Evolutionary conservation across 208 protist genomes (phyloP).

Genomic region (Trypanosomatidae sp.): DNA sequence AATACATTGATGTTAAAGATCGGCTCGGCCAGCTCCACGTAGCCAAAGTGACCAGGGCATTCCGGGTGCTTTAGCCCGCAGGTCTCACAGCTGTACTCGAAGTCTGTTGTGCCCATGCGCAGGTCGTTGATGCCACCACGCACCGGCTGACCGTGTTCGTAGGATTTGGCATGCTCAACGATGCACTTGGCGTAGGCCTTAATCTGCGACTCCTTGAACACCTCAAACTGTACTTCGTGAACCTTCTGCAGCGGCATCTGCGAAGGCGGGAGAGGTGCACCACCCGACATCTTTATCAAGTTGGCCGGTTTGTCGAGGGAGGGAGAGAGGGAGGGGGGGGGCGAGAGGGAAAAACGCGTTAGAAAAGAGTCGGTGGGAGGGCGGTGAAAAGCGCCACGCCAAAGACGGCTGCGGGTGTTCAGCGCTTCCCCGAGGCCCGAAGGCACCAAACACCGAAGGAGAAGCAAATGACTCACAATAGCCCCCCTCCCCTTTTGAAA

Average conservation of each 20-base stretch:
- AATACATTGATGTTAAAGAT: conserved; percentile 98
- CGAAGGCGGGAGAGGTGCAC: conserved; percentile 71
- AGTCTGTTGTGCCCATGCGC: conserved; percentile 88
- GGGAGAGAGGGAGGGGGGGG: not conserved
- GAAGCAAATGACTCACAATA: not conserved
- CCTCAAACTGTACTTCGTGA: conserved; percentile 81
- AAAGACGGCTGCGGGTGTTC: not conserved
- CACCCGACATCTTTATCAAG: conserved; percentile 64
- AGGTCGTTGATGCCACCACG: conserved; percentile 88
- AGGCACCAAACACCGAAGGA: not conserved
- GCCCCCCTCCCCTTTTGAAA: not conserved
- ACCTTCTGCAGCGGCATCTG: conserved; percentile 82
- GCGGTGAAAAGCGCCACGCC: not conserved
- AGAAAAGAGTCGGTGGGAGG: too few species aligned
- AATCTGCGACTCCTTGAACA: conserved; percentile 88
- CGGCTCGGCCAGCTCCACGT: conserved; percentile 97
- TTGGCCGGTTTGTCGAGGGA: not conserved
- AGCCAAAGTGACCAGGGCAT: conserved; percentile 99
- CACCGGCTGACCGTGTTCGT: conserved; percentile 76
- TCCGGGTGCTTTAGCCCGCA: conserved; percentile 79
- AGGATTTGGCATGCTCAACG: conserved; percentile 85
- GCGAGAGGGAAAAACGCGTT: too few species aligned
- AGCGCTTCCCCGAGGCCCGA: not conserved
- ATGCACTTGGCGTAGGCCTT: conserved; percentile 87
- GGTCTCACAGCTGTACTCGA: conserved; percentile 83